Evolutionary conservation across 2,329 filamentous ascomycete genomes (phyloP).

Genomic region (Taxawa tesnikishii): DNA sequence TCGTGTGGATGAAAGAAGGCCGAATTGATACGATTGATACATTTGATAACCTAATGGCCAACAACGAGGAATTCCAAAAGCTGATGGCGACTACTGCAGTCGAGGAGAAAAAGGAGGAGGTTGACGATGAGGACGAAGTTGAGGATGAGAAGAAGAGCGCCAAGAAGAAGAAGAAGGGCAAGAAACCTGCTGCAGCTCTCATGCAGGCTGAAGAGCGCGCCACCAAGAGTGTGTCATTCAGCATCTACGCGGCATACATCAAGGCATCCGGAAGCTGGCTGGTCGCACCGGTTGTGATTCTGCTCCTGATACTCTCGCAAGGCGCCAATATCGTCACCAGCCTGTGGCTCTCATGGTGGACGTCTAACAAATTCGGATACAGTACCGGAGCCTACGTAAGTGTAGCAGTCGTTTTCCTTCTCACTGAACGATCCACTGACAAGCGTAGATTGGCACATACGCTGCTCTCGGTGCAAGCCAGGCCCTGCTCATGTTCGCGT

Average conservation of each 20-base stretch:
- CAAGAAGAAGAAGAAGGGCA: slow-evolving; percentile 42
- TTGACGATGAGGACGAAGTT: slow-evolving; percentile 36
- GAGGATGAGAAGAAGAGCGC: slow-evolving; percentile 45
- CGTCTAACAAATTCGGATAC: slow-evolving; percentile 60
- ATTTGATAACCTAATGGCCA: slow-evolving; percentile 73
- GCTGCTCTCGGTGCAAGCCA: slow-evolving; percentile 61
- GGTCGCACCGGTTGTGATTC: slow-evolving; percentile 51
- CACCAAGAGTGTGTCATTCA: slow-evolving; percentile 65
- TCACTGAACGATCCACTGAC: slow-evolving; percentile 14
- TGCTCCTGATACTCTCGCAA: slow-evolving; percentile 60
- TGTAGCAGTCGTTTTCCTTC: slow-evolving; percentile 6
- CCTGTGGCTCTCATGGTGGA: slow-evolving; percentile 93
- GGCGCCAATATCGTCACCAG: slow-evolving; percentile 78
- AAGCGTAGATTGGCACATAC: slow-evolving; percentile 47
- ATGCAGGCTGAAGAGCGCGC: slow-evolving; percentile 69
- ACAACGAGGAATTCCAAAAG: slow-evolving; percentile 64
- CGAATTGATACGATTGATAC: slow-evolving; percentile 77
- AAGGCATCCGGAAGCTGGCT: slow-evolving; percentile 59
- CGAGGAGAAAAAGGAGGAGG: slow-evolving; percentile 38
- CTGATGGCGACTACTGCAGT: slow-evolving; percentile 71
- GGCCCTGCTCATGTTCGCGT: slow-evolving; percentile 64
- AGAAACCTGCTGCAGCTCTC: slow-evolving; percentile 39
- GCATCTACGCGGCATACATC: slow-evolving; percentile 68
- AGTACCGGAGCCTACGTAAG: slow-evolving; percentile 60
- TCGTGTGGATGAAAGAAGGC: slow-evolving; percentile 86